Evolutionary conservation across 2,329 filamentous ascomycete genomes (phyloP).

Genomic region (Aureobasidium lini): DNA sequence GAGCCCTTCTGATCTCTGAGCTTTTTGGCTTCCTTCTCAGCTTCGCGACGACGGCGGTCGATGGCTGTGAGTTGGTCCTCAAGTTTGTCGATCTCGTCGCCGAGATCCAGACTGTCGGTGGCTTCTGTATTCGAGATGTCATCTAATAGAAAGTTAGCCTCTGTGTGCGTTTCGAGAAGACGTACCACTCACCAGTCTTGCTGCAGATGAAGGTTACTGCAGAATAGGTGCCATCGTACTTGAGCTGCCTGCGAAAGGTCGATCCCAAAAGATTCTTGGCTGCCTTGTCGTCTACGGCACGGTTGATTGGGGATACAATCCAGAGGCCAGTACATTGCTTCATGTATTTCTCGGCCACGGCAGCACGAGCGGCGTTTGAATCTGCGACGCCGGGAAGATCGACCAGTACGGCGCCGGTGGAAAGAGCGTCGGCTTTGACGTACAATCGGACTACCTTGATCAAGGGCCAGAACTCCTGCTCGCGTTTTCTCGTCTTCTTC

Average conservation of each 20-base stretch:
- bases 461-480: conserved; percentile 43
- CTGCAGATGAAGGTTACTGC: conserved; percentile 55
- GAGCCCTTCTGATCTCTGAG: conserved; percentile 28
- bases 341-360: conserved; percentile 52
- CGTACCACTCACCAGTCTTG: conserved; percentile 37
- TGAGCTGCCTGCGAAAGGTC: conserved; percentile 51
- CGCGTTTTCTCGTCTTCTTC: conserved; percentile 17
- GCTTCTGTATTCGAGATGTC: conserved; percentile 48
- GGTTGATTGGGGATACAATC: conserved; percentile 55
- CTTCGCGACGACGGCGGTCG: conserved; percentile 16
- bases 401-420: conserved; percentile 49
- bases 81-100: conserved; percentile 24
- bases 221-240: conserved; percentile 49
- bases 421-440: conserved; percentile 42
- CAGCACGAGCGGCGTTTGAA: conserved; percentile 51
- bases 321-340: conserved; percentile 53
- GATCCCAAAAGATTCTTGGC: conserved; percentile 50
- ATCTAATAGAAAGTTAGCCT: conserved; percentile 29
- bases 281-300: conserved; percentile 53
- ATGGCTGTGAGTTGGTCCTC: conserved; percentile 24
- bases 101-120: conserved; percentile 30
- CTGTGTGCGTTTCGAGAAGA: no score
- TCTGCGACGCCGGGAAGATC: conserved; percentile 55
- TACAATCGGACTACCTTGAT: conserved; percentile 49
- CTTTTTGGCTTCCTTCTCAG: conserved; percentile 21